Evolutionary conservation across 192 early-diverging fungal species (phyloP).

Genomic region (Coemansia sp.): DNA sequence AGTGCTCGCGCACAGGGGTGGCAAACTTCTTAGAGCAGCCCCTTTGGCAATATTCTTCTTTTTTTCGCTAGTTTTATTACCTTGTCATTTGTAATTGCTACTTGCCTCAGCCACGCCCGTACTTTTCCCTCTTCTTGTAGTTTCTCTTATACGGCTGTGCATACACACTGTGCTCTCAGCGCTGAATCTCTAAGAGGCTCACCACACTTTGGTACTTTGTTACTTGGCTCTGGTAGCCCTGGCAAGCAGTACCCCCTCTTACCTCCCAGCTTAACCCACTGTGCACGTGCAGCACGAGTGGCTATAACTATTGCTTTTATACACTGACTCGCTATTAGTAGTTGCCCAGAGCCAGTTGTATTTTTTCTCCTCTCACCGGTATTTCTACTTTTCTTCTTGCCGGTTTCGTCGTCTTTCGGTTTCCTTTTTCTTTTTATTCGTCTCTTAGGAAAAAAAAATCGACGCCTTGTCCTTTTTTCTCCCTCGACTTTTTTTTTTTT

Average conservation of each 20-base stretch:
- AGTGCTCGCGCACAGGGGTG: background rate
- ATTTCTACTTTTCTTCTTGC: background rate
- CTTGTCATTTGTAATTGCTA: background rate
- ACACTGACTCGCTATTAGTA: background rate
- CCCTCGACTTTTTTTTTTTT: background rate
- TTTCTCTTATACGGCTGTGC: background rate
- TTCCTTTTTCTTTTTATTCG: background rate
- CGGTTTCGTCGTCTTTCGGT: background rate
- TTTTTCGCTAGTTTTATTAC: slow-evolving; percentile 7
- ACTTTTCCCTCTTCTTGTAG: background rate
- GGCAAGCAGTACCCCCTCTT: background rate
- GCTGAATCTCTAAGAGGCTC: background rate
- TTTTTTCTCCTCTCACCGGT: slow-evolving; percentile 1
- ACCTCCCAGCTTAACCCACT: background rate
- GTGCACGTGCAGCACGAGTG: background rate
- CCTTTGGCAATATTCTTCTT: slow-evolving; percentile 2
- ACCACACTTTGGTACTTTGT: background rate
- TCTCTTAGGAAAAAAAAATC: too few relatives aligned
- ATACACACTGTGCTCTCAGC: background rate
- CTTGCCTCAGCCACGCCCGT: background rate
- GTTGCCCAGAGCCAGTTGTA: background rate
- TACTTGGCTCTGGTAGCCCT: slow-evolving; percentile 5
- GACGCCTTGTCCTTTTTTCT: background rate
- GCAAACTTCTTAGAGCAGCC: background rate
- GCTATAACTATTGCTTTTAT: background rate